phyloP scores from a whole-genome alignment of 495 filamentous ascomycete genomes.

The Aspergillus nidulans region DNA sequence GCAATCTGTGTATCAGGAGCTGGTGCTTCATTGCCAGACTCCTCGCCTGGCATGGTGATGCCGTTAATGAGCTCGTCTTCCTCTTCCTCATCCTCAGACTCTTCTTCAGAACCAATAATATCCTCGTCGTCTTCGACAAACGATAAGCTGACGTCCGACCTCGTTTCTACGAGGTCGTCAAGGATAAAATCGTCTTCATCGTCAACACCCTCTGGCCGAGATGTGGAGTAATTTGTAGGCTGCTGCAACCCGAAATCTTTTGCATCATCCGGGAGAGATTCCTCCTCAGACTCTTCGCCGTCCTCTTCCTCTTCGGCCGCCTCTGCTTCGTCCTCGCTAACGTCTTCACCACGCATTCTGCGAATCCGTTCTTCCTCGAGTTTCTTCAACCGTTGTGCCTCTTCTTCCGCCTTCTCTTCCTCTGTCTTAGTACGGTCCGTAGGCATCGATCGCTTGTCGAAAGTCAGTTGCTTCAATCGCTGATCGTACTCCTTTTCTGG shows the following conservation, averaged over 20 bases:
- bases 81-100: conserved; percentile 4
- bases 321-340: conserved; percentile 38
- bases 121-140: conserved; percentile 47
- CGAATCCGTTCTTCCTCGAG: conserved; percentile 69
- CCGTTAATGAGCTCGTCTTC: conserved; percentile 46
- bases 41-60: conserved; percentile 26
- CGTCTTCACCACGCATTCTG: conserved; percentile 42
- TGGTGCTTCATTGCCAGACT: conserved; percentile 18
- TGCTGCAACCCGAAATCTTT: conserved; percentile 52
- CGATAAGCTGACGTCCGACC: conserved; percentile 50
- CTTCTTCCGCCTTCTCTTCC: conserved; percentile 76
- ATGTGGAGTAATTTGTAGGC: conserved; percentile 22
- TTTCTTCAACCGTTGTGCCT: conserved; percentile 66
- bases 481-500: conserved; percentile 82
- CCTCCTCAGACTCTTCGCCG: conserved; percentile 29
- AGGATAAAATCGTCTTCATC: conserved; percentile 92
- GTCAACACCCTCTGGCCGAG: conserved; percentile 54
- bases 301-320: conserved; percentile 45
- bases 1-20: conserved; percentile 28
- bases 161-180: conserved; percentile 67
- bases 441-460: conserved; percentile 77
- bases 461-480: conserved; percentile 71
- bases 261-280: conserved; percentile 46
- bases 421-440: conserved; percentile 86
- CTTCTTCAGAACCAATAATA: conserved; percentile 42